Evolutionary conservation across 2,329 filamentous ascomycete genomes (phyloP), one percentile per base, ranked within the genome.

Genomic region (Mariannaea sp.): DNA sequence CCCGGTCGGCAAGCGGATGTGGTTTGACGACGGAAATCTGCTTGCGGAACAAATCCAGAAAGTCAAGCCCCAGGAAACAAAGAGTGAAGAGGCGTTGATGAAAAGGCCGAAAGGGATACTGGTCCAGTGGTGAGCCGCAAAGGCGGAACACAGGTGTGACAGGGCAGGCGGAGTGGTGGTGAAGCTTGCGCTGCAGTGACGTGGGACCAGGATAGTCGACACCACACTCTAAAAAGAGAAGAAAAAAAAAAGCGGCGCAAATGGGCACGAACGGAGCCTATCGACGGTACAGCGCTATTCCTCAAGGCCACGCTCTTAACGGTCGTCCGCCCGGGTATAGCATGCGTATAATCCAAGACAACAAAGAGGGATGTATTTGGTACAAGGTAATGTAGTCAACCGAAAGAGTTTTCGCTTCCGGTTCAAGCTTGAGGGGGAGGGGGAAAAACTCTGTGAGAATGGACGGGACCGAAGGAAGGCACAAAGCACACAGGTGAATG

Each of bases 111-210:
- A 39, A 24, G 17, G 16, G 17, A n/a, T 22, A 13, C 16, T 12
- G 17, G 35, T 24, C 22, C 30, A 26, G n/a, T 42, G 36, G 42
- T 46, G 49, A 52, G 49, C 49, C 42, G 50, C 39, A 53, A 32
- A 53, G 44, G 26, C 50, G 39, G 39, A 27, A 53, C 50, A 13
- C 7, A 20, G 29, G 49, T 35, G 43, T 46, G 27, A 39, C 50
- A 38, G 40, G 46, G 30, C 30, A 38, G 45, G n/a, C n/a, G n/a
- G n/a, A n/a, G n/a, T n/a, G 19, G 24, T 47, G 43, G 43, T 44
- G 50, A 53, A 33, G 39, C 46, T 22, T 36, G 44, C 19, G 45
- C 38, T 49, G 44, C 27, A 41, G 50, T 53, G 50, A 53, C 50
- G 50, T 53, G 50, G 50, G 44, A 49, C 44, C 29, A 43, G 30